These are phyloP conservation scores for Celoporthe dispersa DNA, from an alignment of 2,329 filamentous ascomycete genomes.

Conservation along the genomic window DNA sequence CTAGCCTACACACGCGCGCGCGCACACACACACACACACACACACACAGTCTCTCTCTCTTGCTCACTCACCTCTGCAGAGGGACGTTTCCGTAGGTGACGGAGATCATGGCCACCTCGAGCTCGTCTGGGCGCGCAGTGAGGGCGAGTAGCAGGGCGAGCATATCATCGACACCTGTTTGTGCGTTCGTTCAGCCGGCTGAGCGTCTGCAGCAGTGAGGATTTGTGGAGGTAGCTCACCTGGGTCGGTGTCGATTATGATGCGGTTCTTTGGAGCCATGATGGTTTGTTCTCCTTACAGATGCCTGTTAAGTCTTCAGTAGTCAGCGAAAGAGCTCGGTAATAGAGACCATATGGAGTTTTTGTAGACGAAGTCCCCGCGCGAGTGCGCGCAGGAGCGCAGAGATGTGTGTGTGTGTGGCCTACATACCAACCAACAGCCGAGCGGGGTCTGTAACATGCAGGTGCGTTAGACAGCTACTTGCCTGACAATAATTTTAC, in stretches of 20 bases:
- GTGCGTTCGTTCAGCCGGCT: constrained; percentile 26
- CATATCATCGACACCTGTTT: constrained; percentile 82
- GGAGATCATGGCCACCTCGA: constrained; percentile 84
- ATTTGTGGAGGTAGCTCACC: constrained; percentile 50
- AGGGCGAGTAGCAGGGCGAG: constrained; percentile 87
- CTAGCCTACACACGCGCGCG: too few relatives aligned
- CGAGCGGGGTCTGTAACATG: not conserved
- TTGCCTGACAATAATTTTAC: not conserved
- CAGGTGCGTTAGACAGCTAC: not conserved
- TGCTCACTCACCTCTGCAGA: constrained; percentile 68
- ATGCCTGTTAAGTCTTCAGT: not conserved
- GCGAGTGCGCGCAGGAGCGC: not conserved
- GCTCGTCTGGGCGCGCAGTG: constrained; percentile 78
- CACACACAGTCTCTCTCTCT: not conserved
- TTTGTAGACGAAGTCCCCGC: not conserved
- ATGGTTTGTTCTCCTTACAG: constrained; percentile 14
- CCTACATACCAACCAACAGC: not conserved
- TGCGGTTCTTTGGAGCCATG: constrained; percentile 72
- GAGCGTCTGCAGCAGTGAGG: not conserved
- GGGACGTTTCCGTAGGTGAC: constrained; percentile 95
- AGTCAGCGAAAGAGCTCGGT: constrained; percentile 8
- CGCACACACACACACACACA: not conserved
- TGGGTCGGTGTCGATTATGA: constrained; percentile 97
- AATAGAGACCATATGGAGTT: not conserved
- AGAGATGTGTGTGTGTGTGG: not conserved